A percentile compares a stretch with the other conserved stretches of the same genome.
These are phyloP conservation scores for Solanum chmielewskii DNA, from an alignment of 257 asterid genomes.

Conservation along the genomic window DNA sequence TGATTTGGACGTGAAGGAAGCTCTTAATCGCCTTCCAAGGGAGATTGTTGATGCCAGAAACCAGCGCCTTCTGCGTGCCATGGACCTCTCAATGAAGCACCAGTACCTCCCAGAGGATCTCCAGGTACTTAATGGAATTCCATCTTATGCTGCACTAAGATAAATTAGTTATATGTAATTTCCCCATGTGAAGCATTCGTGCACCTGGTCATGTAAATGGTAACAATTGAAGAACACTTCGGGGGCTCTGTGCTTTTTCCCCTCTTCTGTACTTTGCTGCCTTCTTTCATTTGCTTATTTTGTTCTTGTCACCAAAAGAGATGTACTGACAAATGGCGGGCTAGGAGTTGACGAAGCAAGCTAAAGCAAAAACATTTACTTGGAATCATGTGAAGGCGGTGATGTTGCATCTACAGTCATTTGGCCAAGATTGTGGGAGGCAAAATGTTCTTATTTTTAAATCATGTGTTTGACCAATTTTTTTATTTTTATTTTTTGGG, in stretches of 20 bases:
- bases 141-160: neutral
- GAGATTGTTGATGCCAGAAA: conserved; percentile 81
- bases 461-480: neutral
- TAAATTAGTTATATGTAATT: neutral
- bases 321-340: neutral
- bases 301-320: neutral
- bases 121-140: conserved; percentile 33
- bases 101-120: conserved; percentile 53
- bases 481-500: too few relatives aligned
- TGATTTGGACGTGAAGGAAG: conserved; percentile 84
- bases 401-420: neutral
- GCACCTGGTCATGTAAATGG: neutral
- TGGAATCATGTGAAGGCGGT: neutral
- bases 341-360: neutral
- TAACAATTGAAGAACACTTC: neutral
- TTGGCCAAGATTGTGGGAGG: neutral
- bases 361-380: neutral
- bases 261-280: neutral
- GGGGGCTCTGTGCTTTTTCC: neutral
- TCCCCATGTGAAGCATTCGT: neutral
- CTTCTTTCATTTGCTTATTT: neutral
- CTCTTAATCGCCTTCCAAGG: conserved; percentile 75
- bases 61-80: conserved; percentile 78
- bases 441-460: neutral
- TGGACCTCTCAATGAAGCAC: conserved; percentile 94